Conservation (phyloP, 257 asterid genomes). For the Linaria vulgaris region DNA sequence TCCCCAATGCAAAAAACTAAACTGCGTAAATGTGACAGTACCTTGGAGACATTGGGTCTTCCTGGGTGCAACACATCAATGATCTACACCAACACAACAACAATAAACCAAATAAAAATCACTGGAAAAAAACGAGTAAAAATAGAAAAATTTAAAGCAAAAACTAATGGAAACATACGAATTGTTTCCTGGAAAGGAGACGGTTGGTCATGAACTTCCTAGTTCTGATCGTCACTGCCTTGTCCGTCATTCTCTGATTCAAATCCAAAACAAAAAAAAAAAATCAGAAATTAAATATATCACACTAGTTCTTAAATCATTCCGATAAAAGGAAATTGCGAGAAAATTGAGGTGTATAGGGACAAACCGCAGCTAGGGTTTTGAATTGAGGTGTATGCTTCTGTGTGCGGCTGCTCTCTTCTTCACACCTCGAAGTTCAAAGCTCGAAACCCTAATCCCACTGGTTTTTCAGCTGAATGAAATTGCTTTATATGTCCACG, state of each 20-base stretch:
- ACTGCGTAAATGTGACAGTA: constrained; percentile 10
- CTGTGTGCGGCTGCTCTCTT: too few species aligned
- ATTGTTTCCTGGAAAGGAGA: constrained; percentile 84
- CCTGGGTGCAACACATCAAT: constrained; percentile 94
- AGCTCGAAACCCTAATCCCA: too few species aligned
- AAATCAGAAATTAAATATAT: neutral
- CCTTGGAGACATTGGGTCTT: constrained; percentile 89
- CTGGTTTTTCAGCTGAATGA: too few species aligned
- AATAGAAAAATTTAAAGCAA: neutral
- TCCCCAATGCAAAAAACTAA: neutral
- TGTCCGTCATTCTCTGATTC: constrained; percentile 87
- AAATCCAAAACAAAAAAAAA: neutral
- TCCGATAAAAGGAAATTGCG: too few species aligned
- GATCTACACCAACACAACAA: constrained; percentile 36
- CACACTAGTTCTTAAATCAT: too few species aligned
- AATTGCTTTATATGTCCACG: too few species aligned
- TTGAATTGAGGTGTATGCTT: too few species aligned
- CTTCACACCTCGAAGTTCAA: too few species aligned
- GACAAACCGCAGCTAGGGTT: too few species aligned
- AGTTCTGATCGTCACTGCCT: constrained; percentile 83
- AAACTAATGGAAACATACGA: constrained; percentile 38
- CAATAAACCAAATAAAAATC: neutral
- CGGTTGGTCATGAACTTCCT: constrained; percentile 93
- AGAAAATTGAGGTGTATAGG: too few species aligned
- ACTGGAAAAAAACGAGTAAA: neutral